Percentiles rank a stretch among this genome's conserved stretches.
Conservation (phyloP, 176 grass and related monocot species). For the Tuctoria greenei region DNA sequence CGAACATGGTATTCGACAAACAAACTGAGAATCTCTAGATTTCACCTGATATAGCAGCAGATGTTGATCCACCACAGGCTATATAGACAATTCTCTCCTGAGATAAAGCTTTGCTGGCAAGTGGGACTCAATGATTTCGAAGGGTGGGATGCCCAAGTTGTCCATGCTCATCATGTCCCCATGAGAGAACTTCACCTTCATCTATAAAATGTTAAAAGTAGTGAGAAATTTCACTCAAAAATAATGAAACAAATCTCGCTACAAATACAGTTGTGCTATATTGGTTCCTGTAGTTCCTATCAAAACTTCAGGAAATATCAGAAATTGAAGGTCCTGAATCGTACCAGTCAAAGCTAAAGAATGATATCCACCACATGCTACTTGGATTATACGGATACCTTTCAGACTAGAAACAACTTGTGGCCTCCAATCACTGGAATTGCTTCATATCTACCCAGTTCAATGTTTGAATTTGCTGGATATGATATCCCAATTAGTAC, state of each 20-base stretch:
- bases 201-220: constrained; percentile 45
- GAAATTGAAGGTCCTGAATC: constrained; percentile 24
- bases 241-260: background rate
- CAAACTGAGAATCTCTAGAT: background rate
- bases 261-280: background rate
- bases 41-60: constrained; percentile 90
- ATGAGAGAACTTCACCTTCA: constrained; percentile 81
- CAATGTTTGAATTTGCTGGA: constrained; percentile 96
- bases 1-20: background rate
- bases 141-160: constrained; percentile 77
- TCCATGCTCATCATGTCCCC: constrained; percentile 87
- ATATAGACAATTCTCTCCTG: constrained; percentile 66
- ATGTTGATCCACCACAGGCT: constrained; percentile 90
- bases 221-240: constrained; percentile 14
- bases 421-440: constrained; percentile 85
- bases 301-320: background rate
- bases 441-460: constrained; percentile 87
- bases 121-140: constrained; percentile 77
- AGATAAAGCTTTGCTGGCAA: constrained; percentile 68
- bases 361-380: constrained; percentile 91
- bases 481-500: constrained; percentile 25
- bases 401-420: constrained; percentile 63
- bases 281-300: background rate
- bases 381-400: constrained; percentile 59
- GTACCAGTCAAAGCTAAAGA: constrained; percentile 75